Conservation (phyloP, 2,329 filamentous ascomycete genomes). For the Curvularia sp. region DNA sequence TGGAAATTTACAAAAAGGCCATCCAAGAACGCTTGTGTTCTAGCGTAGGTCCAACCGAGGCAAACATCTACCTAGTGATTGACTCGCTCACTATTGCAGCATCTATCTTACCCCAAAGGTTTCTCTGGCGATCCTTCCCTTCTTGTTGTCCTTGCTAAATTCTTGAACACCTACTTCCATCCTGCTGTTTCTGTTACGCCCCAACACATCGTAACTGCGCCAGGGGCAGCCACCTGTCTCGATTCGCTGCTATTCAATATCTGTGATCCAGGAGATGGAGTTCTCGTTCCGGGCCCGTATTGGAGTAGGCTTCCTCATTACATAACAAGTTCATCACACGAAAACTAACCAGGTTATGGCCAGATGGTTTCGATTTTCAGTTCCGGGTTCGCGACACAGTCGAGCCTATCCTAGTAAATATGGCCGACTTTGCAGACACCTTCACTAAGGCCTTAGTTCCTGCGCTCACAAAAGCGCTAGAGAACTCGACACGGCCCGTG, state of each 20-base stretch:
- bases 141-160: conserved; percentile 21
- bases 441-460: no score
- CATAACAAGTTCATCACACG: no score
- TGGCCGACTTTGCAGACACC: no score
- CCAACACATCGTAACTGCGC: conserved; percentile 28
- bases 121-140: conserved; percentile 29
- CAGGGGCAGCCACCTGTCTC: conserved; percentile 26
- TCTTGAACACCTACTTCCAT: conserved; percentile 42
- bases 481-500: no score
- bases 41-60: no score
- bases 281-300: conserved; percentile 42
- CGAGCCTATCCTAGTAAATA: no score
- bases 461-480: conserved; percentile 48
- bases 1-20: conserved; percentile 19
- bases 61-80: neutral
- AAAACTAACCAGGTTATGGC: no score
- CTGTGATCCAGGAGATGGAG: conserved; percentile 45
- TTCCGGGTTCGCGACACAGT: conserved; percentile 19
- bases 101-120: neutral
- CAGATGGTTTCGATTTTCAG: neutral
- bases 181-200: conserved; percentile 28
- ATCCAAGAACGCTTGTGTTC: no score
- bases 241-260: conserved; percentile 46
- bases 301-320: conserved; percentile 29
- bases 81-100: no score